Conservation (phyloP, 257 asterid species). For the Solanum chaucha region DNA sequence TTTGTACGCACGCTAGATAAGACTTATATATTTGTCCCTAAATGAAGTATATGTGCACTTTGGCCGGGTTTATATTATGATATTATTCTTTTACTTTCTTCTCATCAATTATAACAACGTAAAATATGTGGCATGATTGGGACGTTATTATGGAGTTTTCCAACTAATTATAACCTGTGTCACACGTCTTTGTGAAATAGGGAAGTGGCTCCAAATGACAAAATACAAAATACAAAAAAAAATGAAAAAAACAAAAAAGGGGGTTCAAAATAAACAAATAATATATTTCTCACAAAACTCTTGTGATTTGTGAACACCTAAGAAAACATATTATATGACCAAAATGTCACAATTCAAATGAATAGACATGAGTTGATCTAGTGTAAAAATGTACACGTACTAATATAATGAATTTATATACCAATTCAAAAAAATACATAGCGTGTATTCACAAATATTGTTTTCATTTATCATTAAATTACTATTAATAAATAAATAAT, state of each 20-base stretch:
- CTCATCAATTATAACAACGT: not conserved
- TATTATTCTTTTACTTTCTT: not conserved
- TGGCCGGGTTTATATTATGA: not conserved
- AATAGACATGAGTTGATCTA: not conserved
- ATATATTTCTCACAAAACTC: not conserved
- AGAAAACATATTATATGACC: not conserved
- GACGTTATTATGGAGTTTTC: not conserved
- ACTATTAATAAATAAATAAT: not conserved
- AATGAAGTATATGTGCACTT: not conserved
- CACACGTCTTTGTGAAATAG: not conserved
- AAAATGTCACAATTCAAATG: not conserved
- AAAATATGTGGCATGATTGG: not conserved
- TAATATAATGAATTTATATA: not conserved
- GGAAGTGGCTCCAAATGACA: not conserved
- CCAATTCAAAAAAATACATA: not conserved
- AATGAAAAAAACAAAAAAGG: not conserved
- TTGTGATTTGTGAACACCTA: not conserved
- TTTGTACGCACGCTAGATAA: not conserved
- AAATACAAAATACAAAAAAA: not conserved
- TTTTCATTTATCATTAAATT: not conserved
- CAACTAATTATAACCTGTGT: not conserved
- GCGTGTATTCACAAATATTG: not conserved
- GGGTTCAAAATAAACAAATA: not conserved
- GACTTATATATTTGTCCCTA: not conserved
- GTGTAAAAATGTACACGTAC: not conserved